phyloP scores from a whole-genome alignment of 768 basidiomycete species.

The Panus rudis region DNA sequence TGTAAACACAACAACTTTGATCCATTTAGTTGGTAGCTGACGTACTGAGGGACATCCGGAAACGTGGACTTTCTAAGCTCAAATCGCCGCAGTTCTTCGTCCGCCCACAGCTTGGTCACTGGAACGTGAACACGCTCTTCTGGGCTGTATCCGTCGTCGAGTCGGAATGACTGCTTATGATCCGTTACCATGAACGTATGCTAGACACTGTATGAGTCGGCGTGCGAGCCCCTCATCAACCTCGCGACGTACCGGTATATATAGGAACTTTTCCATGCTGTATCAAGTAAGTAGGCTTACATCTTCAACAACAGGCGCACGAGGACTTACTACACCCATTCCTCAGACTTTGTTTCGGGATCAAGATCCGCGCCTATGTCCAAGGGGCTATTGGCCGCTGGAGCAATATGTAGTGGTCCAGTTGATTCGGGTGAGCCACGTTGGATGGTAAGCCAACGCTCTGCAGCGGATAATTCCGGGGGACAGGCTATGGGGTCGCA shows the following conservation, averaged over 20 bases:
- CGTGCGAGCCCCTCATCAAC: background rate
- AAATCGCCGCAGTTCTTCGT: constrained; percentile 32
- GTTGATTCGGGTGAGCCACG: background rate
- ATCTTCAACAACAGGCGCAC: background rate
- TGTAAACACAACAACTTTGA: too few species aligned
- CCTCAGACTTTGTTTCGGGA: constrained; percentile 29
- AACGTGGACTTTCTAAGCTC: constrained; percentile 34
- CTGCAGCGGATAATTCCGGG: constrained; percentile 28
- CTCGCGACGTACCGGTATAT: constrained; percentile 36
- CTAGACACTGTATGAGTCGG: too few species aligned
- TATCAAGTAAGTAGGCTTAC: background rate
- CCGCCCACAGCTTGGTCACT: constrained; percentile 27
- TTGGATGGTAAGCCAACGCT: constrained; percentile 22
- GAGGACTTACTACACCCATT: constrained; percentile 38
- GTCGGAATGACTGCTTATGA: constrained; percentile 38
- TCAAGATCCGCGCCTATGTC: constrained; percentile 33
- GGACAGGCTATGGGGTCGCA: constrained; percentile 40
- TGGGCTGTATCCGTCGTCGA: constrained; percentile 18
- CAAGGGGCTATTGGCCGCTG: constrained; percentile 20
- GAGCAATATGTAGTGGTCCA: background rate
- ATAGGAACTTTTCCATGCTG: constrained; percentile 39
- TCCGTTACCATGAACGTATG: constrained; percentile 45
- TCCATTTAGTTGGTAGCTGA: constrained; percentile 2
- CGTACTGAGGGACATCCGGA: constrained; percentile 37
- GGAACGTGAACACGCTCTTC: constrained; percentile 11